A percentile compares a stretch with the other conserved stretches of the same genome.
Conservation (phyloP, 1,284 basidiomycete species). For the Xerocomus amazonicus region DNA sequence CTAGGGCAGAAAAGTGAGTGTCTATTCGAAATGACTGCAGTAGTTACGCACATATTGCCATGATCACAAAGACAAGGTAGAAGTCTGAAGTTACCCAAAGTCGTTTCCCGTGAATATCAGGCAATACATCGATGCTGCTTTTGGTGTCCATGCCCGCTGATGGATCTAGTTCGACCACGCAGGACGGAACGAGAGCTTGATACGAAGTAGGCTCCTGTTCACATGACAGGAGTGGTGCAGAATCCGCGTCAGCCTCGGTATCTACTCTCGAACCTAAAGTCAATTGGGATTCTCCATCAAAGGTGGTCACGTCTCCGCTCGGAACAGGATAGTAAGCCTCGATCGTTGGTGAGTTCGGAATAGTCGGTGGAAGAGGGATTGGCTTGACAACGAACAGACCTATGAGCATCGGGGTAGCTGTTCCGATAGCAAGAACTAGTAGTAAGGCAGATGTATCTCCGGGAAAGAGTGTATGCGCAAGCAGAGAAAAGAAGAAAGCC, state of each 20-base stretch:
- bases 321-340: constrained; percentile 15
- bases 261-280: constrained; percentile 26
- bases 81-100: constrained; percentile 61
- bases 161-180: constrained; percentile 12
- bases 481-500: constrained; percentile 73
- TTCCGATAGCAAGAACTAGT: constrained; percentile 65
- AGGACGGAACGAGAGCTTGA: constrained; percentile 6
- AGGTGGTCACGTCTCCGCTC: constrained; percentile 13
- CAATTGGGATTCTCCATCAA: constrained; percentile 26
- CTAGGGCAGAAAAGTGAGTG: constrained; percentile 35
- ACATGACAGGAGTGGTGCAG: constrained; percentile 20
- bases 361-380: constrained; percentile 39
- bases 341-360: not conserved
- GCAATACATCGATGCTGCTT: constrained; percentile 14
- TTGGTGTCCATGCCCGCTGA: not conserved
- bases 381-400: constrained; percentile 62
- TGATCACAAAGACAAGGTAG: constrained; percentile 67
- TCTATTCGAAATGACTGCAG: not conserved
- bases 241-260: constrained; percentile 8
- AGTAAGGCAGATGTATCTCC: constrained; percentile 72
- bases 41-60: constrained; percentile 61
- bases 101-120: constrained; percentile 47
- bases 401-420: constrained; percentile 63
- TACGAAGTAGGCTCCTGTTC: constrained; percentile 5
- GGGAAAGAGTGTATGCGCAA: constrained; percentile 63